Evolutionary conservation across 2,329 filamentous ascomycete genomes (phyloP), one percentile per base, ranked within the genome.

Genomic region (Fusarium citri): DNA sequence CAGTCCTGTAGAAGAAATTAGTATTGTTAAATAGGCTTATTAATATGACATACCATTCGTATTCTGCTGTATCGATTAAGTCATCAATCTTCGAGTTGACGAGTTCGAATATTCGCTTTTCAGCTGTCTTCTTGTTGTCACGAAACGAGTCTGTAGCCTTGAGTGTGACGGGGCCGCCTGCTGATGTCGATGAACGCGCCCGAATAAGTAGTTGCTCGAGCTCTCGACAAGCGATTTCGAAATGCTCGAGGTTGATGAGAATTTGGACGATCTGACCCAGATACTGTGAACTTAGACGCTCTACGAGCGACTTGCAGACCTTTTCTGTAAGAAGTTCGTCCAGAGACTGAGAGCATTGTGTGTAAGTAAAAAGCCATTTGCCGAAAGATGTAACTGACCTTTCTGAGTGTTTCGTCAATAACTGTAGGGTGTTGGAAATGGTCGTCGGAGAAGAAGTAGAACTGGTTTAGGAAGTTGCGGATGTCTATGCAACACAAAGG

Each of bases 1-100:
- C 80, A 69, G 82, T 84, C 85, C 85, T 86, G 47, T 22, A 20
- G 62, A 61, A 46, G 16, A 20, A 22, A 49, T 75, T 60, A 78
- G 73, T 59, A 55, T 43, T 23, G 18, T 26, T 28, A 26, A 22
- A n/a, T 6, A 30, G 18, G 16, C 25, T 47, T 43, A 18, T 41
- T 7, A 18, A 45, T 10, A 15, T 9, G 30, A 69, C 81, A 57
- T 81, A 90, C 91, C 96, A 99, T 79, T 98, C 94, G 78, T 99
- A 99, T 80, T 99, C 96, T 31, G 96, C 95, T 0, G 94, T 98
- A 74, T 98, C 95, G 57, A 99, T 92, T 14, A 99, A 87, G 78
- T 99, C 96, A 76, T 98, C 95, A 74, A 99, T 98, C 83, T 99
- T 99, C 60, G 93, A 97, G 82, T 99, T 98, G 68, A 99, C 96